Evolutionary conservation across 2,329 filamentous ascomycete genomes (phyloP).

Genomic region (Fusarium fracticaudum): DNA sequence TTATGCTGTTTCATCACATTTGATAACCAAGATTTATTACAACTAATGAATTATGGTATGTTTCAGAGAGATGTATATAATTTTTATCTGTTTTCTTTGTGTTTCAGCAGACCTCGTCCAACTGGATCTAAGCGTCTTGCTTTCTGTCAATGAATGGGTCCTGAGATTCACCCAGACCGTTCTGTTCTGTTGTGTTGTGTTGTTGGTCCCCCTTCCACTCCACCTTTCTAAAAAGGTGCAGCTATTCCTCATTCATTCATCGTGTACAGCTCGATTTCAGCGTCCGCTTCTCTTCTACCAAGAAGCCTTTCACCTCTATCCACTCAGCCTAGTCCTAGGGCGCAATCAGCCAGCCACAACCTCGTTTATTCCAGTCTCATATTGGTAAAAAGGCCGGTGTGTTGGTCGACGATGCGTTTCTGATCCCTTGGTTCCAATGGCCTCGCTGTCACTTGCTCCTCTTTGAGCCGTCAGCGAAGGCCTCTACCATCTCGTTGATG

Average conservation of each 20-base stretch:
- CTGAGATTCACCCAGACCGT: slow-evolving; percentile 7
- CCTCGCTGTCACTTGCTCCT: slow-evolving; percentile 28
- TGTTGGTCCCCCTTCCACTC: slow-evolving; percentile 17
- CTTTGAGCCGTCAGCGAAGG: slow-evolving; percentile 14
- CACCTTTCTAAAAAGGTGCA: slow-evolving; percentile 22
- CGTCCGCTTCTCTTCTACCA: slow-evolving; percentile 16
- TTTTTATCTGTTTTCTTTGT: slow-evolving; percentile 9
- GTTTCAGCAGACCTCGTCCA: slow-evolving; percentile 9
- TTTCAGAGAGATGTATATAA: background rate
- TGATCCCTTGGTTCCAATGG: slow-evolving; percentile 21
- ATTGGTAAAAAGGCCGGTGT: slow-evolving; percentile 1
- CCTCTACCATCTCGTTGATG: background rate
- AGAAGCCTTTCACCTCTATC: slow-evolving; percentile 21
- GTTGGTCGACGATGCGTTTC: slow-evolving; percentile 16
- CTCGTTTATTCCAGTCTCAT: slow-evolving; percentile 8
- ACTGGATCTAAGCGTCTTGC: slow-evolving; percentile 17
- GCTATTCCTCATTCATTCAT: slow-evolving; percentile 26
- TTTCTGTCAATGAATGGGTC: slow-evolving; percentile 8
- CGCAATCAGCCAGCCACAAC: slow-evolving; percentile 28
- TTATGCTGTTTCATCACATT: background rate
- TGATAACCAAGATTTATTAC: background rate
- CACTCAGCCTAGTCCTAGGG: slow-evolving; percentile 25
- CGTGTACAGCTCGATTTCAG: slow-evolving; percentile 23
- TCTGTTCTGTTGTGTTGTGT: background rate
- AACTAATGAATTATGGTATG: background rate